Base-by-base conservation (phyloP, 179 eudicot genomes). In the Spergularia azorica region DNA sequence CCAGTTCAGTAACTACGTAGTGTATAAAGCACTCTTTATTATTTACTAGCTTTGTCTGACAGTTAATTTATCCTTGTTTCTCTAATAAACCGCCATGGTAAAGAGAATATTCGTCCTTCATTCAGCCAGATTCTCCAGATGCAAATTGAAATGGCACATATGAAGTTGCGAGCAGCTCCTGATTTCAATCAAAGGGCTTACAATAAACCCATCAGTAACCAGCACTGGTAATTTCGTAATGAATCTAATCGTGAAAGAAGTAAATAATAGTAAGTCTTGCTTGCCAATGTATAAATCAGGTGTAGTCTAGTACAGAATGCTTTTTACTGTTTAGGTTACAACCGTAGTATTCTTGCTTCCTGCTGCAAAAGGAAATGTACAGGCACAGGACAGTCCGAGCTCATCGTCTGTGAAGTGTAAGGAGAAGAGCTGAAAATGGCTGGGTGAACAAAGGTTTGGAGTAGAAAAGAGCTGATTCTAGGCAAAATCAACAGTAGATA, bases 71-170 rank as follows among this genome's bases (percentile, higher is more conserved):
- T 66, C 57, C 36, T 70, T 55, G 41, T 79, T 26, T 62, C 6
- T 67, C 41, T 70, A 20, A 51, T 80, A 79, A 77, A 57, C 39
- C 15, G 59, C 39, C 73, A 73, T 51, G 76, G 73, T 57, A 73
- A 70, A 12, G 78, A 59, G 52, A 52, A 62, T 38, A 73, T 56
- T 63, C 70, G 65, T 4, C 60, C 76, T 7, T 48, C 73, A 15
- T 69, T 80, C 2, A 77, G 72, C 57, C 78, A 74, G 56, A 66
- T 72, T 32, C 55, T 80, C 61, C 78, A 83, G 76, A 80, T 80
- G 78, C 83, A 80, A 51, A 76, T 65, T 66, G 75, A 68, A 80
- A 50, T 77, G 73, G 80, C 78, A 4, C 67, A 72, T 74, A 72
- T 70, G 73, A 70, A 65, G 72, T 39, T 74, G 67, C 68, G 70